phyloP scores from a whole-genome alignment of 148 eudicot species.

The Simmondsia chinensis region DNA sequence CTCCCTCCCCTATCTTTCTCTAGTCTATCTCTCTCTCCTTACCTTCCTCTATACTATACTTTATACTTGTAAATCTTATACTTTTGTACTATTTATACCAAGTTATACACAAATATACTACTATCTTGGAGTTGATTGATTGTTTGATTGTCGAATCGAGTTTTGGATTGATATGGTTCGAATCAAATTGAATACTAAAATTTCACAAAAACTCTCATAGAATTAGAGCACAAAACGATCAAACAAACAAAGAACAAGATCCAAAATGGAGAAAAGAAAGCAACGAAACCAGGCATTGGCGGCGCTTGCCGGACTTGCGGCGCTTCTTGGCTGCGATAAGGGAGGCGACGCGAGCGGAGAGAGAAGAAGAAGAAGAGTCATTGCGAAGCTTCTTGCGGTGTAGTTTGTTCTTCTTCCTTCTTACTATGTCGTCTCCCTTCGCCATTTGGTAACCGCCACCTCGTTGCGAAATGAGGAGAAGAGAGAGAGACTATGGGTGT shows the following conservation, averaged over 20 bases:
- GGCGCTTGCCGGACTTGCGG: conserved; percentile 36
- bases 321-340: conserved; percentile 43
- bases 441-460: no score
- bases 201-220: background rate
- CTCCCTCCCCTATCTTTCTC: no score
- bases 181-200: background rate
- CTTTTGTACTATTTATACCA: no score
- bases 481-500: no score
- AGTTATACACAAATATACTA: conserved; percentile 4
- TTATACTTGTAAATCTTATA: no score
- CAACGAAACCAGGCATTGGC: conserved; percentile 57
- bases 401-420: conserved; percentile 50
- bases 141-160: no score
- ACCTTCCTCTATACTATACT: no score
- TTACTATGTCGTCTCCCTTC: conserved; percentile 54
- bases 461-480: no score
- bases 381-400: conserved; percentile 28
- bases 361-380: conserved; percentile 33
- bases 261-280: background rate
- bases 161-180: background rate
- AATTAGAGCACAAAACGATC: background rate
- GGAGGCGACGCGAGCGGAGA: conserved; percentile 67
- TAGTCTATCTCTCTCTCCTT: no score
- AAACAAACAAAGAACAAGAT: background rate
- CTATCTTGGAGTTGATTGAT: background rate